phyloP scores from a whole-genome alignment of 1,139 yeast species.

The Groenewaldozyma sp. region DNA sequence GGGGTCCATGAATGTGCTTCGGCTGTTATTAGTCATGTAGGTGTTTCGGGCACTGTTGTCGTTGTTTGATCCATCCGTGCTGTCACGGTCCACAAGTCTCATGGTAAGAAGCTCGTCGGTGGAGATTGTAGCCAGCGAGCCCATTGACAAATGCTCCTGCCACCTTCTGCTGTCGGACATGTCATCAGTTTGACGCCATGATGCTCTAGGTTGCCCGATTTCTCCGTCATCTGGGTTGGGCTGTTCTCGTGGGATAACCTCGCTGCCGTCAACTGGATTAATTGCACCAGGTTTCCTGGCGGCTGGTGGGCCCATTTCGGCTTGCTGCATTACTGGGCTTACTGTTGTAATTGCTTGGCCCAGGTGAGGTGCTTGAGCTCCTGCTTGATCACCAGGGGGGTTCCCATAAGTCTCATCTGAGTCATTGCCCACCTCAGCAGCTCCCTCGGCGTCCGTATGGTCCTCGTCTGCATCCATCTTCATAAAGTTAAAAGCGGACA shows the following conservation, averaged over 20 bases:
- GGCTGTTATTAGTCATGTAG: neutral
- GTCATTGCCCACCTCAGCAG: slow-evolving; percentile 34
- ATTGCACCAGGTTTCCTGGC: slow-evolving; percentile 14
- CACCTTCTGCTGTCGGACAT: slow-evolving; percentile 29
- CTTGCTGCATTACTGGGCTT: slow-evolving; percentile 1
- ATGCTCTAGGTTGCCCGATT: slow-evolving; percentile 35
- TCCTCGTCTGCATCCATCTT: slow-evolving; percentile 25
- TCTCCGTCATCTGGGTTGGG: slow-evolving; percentile 5
- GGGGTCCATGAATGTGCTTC: slow-evolving; percentile 22
- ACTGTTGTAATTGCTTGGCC: slow-evolving; percentile 6
- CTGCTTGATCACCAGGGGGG: neutral
- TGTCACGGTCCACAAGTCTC: slow-evolving; percentile 43
- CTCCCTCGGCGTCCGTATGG: slow-evolving; percentile 12
- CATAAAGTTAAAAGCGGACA: slow-evolving; percentile 29
- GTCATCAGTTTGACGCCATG: slow-evolving; percentile 61
- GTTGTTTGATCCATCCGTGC: slow-evolving; percentile 8
- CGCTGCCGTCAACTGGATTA: slow-evolving; percentile 9
- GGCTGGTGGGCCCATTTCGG: slow-evolving; percentile 2
- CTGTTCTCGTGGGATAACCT: slow-evolving; percentile 7
- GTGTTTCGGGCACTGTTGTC: slow-evolving; percentile 1
- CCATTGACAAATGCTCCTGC: slow-evolving; percentile 52
- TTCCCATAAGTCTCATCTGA: slow-evolving; percentile 12
- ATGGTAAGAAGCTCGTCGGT: slow-evolving; percentile 79
- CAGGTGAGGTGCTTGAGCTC: neutral
- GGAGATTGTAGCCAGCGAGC: slow-evolving; percentile 75